These are phyloP conservation scores for Suhomyces canberraensis DNA, from an alignment of 805 yeast species.

Conservation along the genomic window DNA sequence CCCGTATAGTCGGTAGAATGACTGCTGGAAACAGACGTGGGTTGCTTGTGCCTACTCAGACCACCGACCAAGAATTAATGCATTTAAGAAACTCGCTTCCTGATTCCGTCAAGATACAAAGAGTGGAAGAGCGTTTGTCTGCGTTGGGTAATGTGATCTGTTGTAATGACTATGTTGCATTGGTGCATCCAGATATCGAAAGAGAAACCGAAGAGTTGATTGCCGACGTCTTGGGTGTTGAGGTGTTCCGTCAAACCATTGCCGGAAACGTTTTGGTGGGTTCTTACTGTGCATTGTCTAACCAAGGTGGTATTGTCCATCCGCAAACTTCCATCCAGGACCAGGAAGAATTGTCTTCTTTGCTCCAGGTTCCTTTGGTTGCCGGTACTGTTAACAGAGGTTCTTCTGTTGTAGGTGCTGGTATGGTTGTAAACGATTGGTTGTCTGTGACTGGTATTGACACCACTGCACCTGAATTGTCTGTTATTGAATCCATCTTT, in stretches of 20 bases:
- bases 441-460: slow-evolving; percentile 94
- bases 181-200: slow-evolving; percentile 98
- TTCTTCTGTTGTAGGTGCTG: slow-evolving; percentile 96
- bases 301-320: slow-evolving; percentile 98
- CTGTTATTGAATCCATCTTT: slow-evolving; percentile 95
- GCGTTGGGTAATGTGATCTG: slow-evolving; percentile 98
- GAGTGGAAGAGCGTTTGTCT: slow-evolving; percentile 95
- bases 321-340: slow-evolving; percentile 97
- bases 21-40: slow-evolving; percentile 99
- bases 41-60: slow-evolving; percentile 91
- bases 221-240: slow-evolving; percentile 97
- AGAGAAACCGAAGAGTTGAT: slow-evolving; percentile 98
- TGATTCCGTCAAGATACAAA: slow-evolving; percentile 89
- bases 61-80: slow-evolving; percentile 97
- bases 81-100: slow-evolving; percentile 96
- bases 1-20: slow-evolving; percentile 96
- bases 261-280: slow-evolving; percentile 98
- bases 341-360: slow-evolving; percentile 94
- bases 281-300: slow-evolving; percentile 88
- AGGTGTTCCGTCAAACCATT: slow-evolving; percentile 97
- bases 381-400: slow-evolving; percentile 99
- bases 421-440: slow-evolving; percentile 98
- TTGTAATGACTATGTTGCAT: slow-evolving; percentile 97
- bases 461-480: slow-evolving; percentile 97
- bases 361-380: slow-evolving; percentile 94